A percentile compares a stretch with the other conserved stretches of the same genome.
These are phyloP conservation scores for Waitea zeae DNA, from an alignment of 1,284 basidiomycete genomes.

Conservation along the genomic window DNA sequence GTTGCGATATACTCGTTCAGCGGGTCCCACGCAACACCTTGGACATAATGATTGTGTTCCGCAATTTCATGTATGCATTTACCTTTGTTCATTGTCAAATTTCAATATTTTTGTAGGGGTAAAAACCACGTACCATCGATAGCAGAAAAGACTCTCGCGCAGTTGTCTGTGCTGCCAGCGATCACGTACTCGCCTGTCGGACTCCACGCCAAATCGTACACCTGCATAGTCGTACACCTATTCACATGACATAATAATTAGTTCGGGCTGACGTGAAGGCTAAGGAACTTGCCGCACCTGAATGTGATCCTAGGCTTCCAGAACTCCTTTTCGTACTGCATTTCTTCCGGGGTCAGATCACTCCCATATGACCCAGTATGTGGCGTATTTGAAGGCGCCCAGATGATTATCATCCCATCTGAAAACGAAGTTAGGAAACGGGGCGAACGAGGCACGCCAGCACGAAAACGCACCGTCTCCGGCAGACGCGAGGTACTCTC, in stretches of 20 bases:
- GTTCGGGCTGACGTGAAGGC: no score
- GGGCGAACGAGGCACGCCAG: slow-evolving; percentile 5
- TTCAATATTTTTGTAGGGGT: no score
- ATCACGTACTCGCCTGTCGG: slow-evolving; percentile 89
- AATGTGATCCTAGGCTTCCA: slow-evolving; percentile 90
- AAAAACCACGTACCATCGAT: slow-evolving; percentile 39
- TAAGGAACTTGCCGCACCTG: slow-evolving; percentile 29
- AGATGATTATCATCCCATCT: slow-evolving; percentile 97
- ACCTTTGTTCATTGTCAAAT: slow-evolving; percentile 22
- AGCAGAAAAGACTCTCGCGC: slow-evolving; percentile 70
- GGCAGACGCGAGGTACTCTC: slow-evolving; percentile 81
- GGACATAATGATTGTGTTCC: slow-evolving; percentile 88
- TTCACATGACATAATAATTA: no score
- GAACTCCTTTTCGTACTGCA: slow-evolving; percentile 83
- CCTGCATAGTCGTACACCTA: slow-evolving; percentile 80
- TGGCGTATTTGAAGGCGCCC: slow-evolving; percentile 71
- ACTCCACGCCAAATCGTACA: slow-evolving; percentile 96
- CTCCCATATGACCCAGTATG: slow-evolving; percentile 61
- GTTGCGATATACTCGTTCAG: slow-evolving; percentile 90
- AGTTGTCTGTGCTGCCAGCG: slow-evolving; percentile 93
- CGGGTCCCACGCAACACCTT: slow-evolving; percentile 95
- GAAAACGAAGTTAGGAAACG: slow-evolving; percentile 7
- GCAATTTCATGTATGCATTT: slow-evolving; percentile 73
- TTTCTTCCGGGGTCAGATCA: slow-evolving; percentile 57
- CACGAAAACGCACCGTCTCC: slow-evolving; percentile 66